Base-by-base conservation (phyloP, 352 stramenopile genomes). In the Pythium dissotocum region DNA sequence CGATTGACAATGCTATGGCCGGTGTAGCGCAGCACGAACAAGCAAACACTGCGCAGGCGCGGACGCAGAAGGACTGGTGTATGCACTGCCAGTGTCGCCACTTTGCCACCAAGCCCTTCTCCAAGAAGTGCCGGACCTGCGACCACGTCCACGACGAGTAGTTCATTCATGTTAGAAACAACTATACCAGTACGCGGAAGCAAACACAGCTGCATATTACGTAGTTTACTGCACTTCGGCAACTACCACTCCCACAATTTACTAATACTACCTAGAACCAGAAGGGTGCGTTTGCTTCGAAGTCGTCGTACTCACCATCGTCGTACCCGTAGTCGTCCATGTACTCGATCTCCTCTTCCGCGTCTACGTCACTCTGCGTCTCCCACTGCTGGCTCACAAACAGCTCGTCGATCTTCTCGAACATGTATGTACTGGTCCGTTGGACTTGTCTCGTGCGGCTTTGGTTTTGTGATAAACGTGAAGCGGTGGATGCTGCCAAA, bases 81-180 rank as follows among this genome's bases (percentile, higher is more conserved):
- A 80, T 72, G 2, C 78, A 75, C 40, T 93, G 85, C 52, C 69
- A 69, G 56, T 93, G 85, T 62, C 63, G 73, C 13, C 57, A 81
- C 52, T 91, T 88, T 35, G 75, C 86, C 8, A 61, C 72, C 26
- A 93, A 90, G 65, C 67, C 82, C 0, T 88, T 91, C 48, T 91
- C 83, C 6, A 90, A 90, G 53, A 91, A 90, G 58, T 93, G 85
- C 78, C 90, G 91, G 74, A 83, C 63, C 8, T 93, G 84, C 60
- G 61, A 67, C 1, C 84, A 93, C 65, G 61, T 75, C 21, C 84
- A 92, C 70, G 81, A 77, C 71, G 79, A 79, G 65, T 79, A 24
- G 21, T 24, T 24, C 21, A 24, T 24, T 24, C 21, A 24, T 24
- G 21, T 24, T 24, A 24, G 21, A 24, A 24, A 24, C 21, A 0